Base-by-base conservation (phyloP, 2,329 filamentous ascomycete species). In the Talaromyces albobiverticillius region DNA sequence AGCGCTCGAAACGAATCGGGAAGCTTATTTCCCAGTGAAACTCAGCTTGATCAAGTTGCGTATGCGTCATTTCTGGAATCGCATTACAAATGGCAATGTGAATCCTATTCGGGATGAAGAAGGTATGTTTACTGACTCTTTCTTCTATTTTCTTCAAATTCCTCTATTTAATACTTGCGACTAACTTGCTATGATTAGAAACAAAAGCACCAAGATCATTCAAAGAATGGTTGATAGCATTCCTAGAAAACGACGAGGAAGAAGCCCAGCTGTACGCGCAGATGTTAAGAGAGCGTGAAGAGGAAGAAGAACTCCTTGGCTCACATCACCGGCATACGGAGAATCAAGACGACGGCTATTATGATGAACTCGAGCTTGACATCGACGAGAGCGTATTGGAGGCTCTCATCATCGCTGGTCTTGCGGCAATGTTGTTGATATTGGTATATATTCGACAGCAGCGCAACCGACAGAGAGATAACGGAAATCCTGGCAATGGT, bases 31-130 rank as follows among this genome's bases (percentile, higher is more conserved):
- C 0, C 94, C 94, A 0, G 94, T 97, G 3, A 90, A 90, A 10
- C 76, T 99, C 26, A 93, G 90, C 59, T 76, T 99, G 46, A 78
- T 95, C 59, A 96, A 96, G 70, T 78, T 99, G 56, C 81, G 93
- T 10, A 76, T 88, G 50, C 83, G 92, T 56, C 95, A 90, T 67
- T 94, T 90, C 63, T 99, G 94, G 94, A 97, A 97, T 63, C 91
- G 87, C 0, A 77, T 97, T 59, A 96, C 90, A 0, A 84, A 92
- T 65, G 94, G 94, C n/a, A 84, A 87, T 18, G 83, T 97, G 58
- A 95, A 97, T 65, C 90, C 89, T 14, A 97, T 97, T 47, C 87
- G 89, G 63, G 90, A 95, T 60, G 93, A 96, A 59, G 87, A 88
- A 63, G 81, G 89, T 93, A 82, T 76, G 83, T 71, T n/a, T 36